Evolutionary conservation across 192 early-diverging fungal species (phyloP).

Genomic region (Coemansia sp.): DNA sequence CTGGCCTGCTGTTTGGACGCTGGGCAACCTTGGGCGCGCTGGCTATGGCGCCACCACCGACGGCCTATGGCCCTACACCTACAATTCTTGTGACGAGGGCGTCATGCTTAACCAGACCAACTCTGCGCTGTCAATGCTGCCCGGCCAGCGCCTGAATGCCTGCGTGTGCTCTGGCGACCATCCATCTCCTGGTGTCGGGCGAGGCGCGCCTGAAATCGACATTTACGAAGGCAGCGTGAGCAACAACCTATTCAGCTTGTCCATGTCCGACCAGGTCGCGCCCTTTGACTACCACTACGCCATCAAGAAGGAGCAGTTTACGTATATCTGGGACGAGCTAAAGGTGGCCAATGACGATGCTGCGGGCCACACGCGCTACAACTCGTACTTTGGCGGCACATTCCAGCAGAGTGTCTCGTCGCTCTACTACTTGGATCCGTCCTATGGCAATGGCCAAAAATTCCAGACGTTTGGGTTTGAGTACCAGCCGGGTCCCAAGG

Average conservation of each 20-base stretch:
- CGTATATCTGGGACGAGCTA: constrained; percentile 49
- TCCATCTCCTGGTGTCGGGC: constrained; percentile 54
- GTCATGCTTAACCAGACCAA: constrained; percentile 59
- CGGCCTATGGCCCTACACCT: constrained; percentile 58
- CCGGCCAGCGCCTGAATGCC: constrained; percentile 57
- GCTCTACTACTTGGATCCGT: constrained; percentile 39
- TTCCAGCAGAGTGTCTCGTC: constrained; percentile 55
- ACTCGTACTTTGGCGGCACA: constrained; percentile 52
- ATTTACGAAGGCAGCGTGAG: constrained; percentile 54
- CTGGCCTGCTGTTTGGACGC: constrained; percentile 60
- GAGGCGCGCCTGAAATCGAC: constrained; percentile 60
- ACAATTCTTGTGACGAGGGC: constrained; percentile 55
- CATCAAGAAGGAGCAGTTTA: constrained; percentile 43
- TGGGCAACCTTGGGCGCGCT: constrained; percentile 60
- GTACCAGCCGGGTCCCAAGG: constrained; percentile 50
- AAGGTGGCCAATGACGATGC: constrained; percentile 9
- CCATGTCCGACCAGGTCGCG: constrained; percentile 56
- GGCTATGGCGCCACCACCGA: constrained; percentile 60
- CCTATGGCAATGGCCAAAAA: constrained; percentile 29
- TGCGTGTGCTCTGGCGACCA: constrained; percentile 57
- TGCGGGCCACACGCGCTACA: constrained; percentile 36
- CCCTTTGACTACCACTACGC: constrained; percentile 57
- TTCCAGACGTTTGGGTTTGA: constrained; percentile 54
- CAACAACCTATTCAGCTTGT: constrained; percentile 28
- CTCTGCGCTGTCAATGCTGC: constrained; percentile 54